Percentiles rank a stretch among this genome's conserved stretches.
Evolutionary conservation across 2,329 filamentous ascomycete genomes (phyloP).

Genomic region (Fusarium mexicanum): DNA sequence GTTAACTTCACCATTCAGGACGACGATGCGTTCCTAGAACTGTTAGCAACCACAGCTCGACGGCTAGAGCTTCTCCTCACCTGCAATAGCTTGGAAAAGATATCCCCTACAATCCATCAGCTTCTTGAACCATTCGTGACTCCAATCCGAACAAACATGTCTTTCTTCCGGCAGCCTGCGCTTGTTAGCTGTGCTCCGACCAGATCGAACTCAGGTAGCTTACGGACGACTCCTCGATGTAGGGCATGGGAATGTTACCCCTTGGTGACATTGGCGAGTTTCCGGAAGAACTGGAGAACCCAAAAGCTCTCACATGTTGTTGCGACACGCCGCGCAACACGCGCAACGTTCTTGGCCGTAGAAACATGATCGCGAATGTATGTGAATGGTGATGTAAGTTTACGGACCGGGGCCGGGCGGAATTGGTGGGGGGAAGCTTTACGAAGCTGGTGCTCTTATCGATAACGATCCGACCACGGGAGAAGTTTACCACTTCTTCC

Average conservation of each 20-base stretch:
- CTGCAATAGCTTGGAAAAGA: conserved; percentile 82
- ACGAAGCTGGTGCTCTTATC: conserved; percentile 27
- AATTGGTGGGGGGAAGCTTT: conserved; percentile 40
- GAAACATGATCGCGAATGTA: conserved; percentile 40
- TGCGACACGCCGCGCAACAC: conserved; percentile 49
- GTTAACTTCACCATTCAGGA: conserved; percentile 90
- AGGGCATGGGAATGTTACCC: conserved; percentile 65
- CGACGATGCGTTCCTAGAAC: conserved; percentile 86
- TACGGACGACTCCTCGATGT: conserved; percentile 61
- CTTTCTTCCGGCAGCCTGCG: conserved; percentile 77
- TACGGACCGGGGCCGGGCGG: conserved; percentile 19
- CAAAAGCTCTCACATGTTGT: conserved; percentile 54
- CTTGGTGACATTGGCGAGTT: conserved; percentile 42
- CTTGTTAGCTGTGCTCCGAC: conserved; percentile 40
- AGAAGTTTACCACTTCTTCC: conserved; percentile 5
- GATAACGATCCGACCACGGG: conserved; percentile 26
- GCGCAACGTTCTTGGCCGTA: conserved; percentile 44
- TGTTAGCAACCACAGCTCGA: conserved; percentile 21
- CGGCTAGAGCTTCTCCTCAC: conserved; percentile 51
- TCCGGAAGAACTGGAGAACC: conserved; percentile 50
- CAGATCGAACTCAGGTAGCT: conserved; percentile 25
- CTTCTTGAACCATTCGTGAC: not conserved
- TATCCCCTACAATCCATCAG: conserved; percentile 69
- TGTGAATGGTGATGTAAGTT: conserved; percentile 11
- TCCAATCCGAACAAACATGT: conserved; percentile 66